A percentile compares a stretch with the other conserved stretches of the same genome.
phyloP scores from a whole-genome alignment of 352 stramenopile species.

The Hyaloperonospora arabidopsidis region DNA sequence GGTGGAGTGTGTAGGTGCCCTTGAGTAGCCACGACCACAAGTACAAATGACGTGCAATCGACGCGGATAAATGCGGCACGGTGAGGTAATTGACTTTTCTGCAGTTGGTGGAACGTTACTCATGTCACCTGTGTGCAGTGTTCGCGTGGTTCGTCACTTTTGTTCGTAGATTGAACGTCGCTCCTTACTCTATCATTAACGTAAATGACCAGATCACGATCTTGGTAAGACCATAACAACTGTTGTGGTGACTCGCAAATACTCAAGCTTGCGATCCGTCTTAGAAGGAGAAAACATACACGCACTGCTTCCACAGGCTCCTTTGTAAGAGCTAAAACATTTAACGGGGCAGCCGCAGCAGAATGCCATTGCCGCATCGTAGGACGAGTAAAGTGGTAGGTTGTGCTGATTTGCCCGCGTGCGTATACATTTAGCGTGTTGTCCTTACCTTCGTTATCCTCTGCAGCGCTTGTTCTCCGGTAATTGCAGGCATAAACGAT shows the following conservation, averaged over 20 bases:
- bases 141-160: too few relatives aligned
- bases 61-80: too few relatives aligned
- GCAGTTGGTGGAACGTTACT: too few relatives aligned
- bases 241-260: constrained; percentile 47
- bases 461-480: constrained; percentile 36
- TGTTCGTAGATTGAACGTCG: constrained; percentile 56
- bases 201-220: constrained; percentile 58
- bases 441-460: background rate
- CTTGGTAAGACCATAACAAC: constrained; percentile 39
- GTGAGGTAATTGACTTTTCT: too few relatives aligned
- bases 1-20: too few relatives aligned
- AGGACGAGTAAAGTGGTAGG: constrained; percentile 53
- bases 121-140: too few relatives aligned
- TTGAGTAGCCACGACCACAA: too few relatives aligned
- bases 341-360: constrained; percentile 23
- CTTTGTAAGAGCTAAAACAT: constrained; percentile 9
- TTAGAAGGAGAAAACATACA: constrained; percentile 46
- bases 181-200: constrained; percentile 62
- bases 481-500: constrained; percentile 29
- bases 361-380: constrained; percentile 39
- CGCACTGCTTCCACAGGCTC: constrained; percentile 34
- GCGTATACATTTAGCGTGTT: background rate
- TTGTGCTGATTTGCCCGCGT: background rate
- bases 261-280: constrained; percentile 44
- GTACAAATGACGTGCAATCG: too few relatives aligned